Base-by-base conservation (phyloP, 768 basidiomycete species). In the Leccinum imitatum region DNA sequence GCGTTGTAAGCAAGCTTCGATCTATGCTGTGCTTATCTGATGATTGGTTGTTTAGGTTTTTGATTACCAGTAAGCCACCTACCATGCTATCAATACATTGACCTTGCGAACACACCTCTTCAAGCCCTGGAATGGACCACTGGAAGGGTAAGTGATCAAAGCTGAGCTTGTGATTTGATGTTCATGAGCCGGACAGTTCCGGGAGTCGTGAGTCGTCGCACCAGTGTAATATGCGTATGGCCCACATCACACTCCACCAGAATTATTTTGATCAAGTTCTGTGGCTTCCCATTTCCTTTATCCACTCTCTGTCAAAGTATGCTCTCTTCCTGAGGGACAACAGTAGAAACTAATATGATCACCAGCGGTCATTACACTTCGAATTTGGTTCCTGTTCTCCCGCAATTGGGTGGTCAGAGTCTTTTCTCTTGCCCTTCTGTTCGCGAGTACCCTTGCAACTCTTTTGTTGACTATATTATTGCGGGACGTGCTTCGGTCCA, bases 301-400 rank as follows among this genome's bases (percentile, higher is more conserved):
- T 9, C 31, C 19, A 35, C 27, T 13, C 60, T 61, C 58, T 61
- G 60, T 51, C 60, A 60, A 60, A n/a, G 60, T 60, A 17, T 33
- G 47, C n/a, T 33, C 33, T n/a, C 39, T 30, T 53, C 21, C 21
- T 1, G 2, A n/a, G 10, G 14, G 15, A 6, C 25, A 44, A 9
- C 14, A 11, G 15, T 5, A 6, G 15, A 54, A 15, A 14, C 53
- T 54, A 35, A 61, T 39, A 33, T 19, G 5, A 33, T 37, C 37
- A 50, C 14, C n/a, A 66, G 65, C 53, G 23, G 60, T 55, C 17
- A 59, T 66, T n/a, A 57, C 63, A 15, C 46, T 59, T 15, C 65
- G 63, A 15, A 44, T 65, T 9, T 66, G 65, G 65, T 66, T 33
- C 53, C 58, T 65, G 4, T 66, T 62, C 44, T 44, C 52, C 31